A percentile compares a stretch with the other conserved stretches of the same genome.
Evolutionary conservation across 163 green algal species (phyloP).

Genomic region (Chloroidium sp.): DNA sequence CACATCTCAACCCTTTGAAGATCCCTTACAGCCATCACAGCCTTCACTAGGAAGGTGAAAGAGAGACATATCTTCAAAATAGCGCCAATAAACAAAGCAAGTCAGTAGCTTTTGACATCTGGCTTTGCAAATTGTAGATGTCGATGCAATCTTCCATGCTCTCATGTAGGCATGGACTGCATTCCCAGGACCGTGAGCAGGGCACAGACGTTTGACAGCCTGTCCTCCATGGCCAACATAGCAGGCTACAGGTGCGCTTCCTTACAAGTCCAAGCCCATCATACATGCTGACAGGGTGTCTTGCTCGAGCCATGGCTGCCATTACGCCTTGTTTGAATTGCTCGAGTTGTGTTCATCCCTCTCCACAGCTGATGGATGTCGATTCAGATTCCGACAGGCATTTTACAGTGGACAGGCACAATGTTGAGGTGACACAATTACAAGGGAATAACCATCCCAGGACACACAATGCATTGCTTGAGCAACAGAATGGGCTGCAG

Average conservation of each 20-base stretch:
- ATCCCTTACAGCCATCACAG: too few species aligned
- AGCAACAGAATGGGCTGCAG: conserved; percentile 9
- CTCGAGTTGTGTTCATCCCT: too few species aligned
- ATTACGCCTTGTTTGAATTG: not conserved
- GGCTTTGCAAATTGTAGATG: too few species aligned
- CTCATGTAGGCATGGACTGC: conserved; percentile 77
- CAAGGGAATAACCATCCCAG: too few species aligned
- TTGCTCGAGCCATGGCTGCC: not conserved
- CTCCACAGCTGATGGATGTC: not conserved
- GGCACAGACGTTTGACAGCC: conserved; percentile 84
- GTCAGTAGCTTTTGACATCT: too few species aligned
- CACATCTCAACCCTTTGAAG: too few species aligned
- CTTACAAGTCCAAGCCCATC: not conserved
- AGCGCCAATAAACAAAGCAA: too few species aligned
- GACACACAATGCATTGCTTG: not conserved
- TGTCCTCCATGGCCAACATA: conserved; percentile 88
- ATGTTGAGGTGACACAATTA: not conserved
- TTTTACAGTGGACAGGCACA: not conserved
- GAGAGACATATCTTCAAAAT: too few species aligned
- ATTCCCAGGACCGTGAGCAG: conserved; percentile 73
- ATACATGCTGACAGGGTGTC: not conserved
- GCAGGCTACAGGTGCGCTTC: conserved; percentile 64
- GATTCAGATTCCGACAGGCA: not conserved
- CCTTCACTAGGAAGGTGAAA: too few species aligned
- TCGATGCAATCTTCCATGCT: not conserved